phyloP scores from a whole-genome alignment of 345 rosid genomes.

The Populus pruinosa region DNA sequence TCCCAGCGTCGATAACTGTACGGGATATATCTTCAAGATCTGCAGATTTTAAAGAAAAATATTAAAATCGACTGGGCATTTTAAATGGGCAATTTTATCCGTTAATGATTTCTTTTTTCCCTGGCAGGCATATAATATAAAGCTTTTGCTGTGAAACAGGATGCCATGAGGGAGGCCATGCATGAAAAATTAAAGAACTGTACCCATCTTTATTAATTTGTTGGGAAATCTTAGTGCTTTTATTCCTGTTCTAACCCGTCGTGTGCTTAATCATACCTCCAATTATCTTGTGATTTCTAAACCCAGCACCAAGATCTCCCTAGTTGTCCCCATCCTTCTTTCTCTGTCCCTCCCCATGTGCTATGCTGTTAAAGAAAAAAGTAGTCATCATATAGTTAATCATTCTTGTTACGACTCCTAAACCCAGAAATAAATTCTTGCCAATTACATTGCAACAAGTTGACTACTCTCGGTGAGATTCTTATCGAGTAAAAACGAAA shows the following conservation, averaged over 20 bases:
- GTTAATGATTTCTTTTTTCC: too few relatives aligned
- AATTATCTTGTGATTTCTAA: background rate
- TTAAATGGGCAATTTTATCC: too few relatives aligned
- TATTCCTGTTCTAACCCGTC: background rate
- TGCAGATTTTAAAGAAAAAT: too few relatives aligned
- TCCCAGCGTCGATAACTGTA: too few relatives aligned
- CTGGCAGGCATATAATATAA: too few relatives aligned
- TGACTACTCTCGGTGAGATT: background rate
- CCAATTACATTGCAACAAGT: background rate
- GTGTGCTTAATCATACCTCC: slow-evolving; percentile 21
- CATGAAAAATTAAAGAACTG: background rate
- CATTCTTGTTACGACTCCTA: background rate
- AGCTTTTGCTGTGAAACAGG: background rate
- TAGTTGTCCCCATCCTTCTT: background rate
- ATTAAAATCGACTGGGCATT: too few relatives aligned
- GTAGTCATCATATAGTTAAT: background rate
- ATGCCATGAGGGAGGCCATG: background rate
- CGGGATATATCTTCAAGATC: too few relatives aligned
- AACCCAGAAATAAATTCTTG: background rate
- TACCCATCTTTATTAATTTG: background rate
- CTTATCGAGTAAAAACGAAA: background rate
- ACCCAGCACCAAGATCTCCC: slow-evolving; percentile 1
- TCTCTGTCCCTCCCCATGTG: background rate
- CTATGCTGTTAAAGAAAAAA: background rate
- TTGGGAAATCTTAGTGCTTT: background rate